Percentiles rank a stretch among this genome's conserved stretches.
These are phyloP conservation scores for Lunularia cruciata DNA, from an alignment of 225 moss, liverwort and hornwort species.

Conservation along the genomic window DNA sequence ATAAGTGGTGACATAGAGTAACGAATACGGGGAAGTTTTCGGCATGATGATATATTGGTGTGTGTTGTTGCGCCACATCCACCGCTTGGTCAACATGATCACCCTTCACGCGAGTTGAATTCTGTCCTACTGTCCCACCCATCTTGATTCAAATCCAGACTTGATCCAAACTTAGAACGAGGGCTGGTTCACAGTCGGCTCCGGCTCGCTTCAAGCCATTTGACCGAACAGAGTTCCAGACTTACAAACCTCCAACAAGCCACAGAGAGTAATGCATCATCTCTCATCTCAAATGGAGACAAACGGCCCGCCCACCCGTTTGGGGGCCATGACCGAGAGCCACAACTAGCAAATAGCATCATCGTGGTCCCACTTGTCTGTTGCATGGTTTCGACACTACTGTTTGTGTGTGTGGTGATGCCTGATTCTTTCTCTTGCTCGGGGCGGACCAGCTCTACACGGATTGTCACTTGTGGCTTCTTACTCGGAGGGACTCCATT, in stretches of 20 bases:
- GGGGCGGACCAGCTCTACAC: not conserved
- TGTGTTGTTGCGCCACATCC: not conserved
- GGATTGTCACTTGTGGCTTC: not conserved
- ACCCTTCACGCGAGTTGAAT: not conserved
- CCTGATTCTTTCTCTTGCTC: not conserved
- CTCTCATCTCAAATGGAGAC: not conserved
- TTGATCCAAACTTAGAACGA: not conserved
- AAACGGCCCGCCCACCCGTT: not conserved
- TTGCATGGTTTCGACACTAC: not conserved
- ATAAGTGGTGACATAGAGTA: not conserved
- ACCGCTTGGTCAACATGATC: not conserved
- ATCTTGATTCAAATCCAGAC: not conserved
- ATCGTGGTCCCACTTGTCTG: constrained; percentile 5
- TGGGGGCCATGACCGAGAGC: not conserved
- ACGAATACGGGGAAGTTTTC: not conserved
- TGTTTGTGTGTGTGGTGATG: too few species aligned
- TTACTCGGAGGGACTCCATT: not conserved
- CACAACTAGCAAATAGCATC: not conserved
- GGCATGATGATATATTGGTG: not conserved
- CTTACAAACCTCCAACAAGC: not conserved
- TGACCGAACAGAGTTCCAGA: not conserved
- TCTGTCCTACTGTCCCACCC: not conserved
- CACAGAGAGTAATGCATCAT: not conserved
- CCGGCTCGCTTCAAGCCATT: not conserved
- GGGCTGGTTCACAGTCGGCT: not conserved